Percentiles rank a stretch among this genome's conserved stretches.
Evolutionary conservation across 2,329 filamentous ascomycete species (phyloP).

Genomic region (Aotearoamyces nothofagi): DNA sequence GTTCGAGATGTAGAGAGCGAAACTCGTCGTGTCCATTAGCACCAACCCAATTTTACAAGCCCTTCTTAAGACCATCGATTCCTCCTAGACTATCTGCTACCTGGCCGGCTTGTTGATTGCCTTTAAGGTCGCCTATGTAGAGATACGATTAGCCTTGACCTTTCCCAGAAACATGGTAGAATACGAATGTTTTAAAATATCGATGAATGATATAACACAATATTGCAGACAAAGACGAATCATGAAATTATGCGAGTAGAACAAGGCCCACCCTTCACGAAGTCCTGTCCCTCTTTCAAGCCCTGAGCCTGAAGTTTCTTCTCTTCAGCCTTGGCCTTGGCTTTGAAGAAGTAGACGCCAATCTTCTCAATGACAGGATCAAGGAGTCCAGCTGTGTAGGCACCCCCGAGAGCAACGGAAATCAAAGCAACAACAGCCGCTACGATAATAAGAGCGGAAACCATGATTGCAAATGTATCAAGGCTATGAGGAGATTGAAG

Average conservation of each 20-base stretch:
- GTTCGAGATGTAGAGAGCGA: no score
- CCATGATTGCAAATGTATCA: conserved; percentile 6
- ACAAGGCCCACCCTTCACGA: conserved; percentile 21
- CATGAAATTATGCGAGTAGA: no score
- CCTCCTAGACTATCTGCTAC: conserved; percentile 9
- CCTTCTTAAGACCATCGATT: conserved; percentile 18
- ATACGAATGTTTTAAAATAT: no score
- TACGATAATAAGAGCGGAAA: conserved; percentile 14
- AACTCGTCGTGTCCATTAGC: no score
- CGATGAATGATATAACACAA: no score
- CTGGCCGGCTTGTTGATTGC: conserved; percentile 21
- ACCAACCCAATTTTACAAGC: no score
- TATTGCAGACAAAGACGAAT: no score
- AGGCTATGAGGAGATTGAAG: no score
- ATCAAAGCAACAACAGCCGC: conserved; percentile 18
- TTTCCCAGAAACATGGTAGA: not conserved
- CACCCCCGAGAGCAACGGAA: conserved; percentile 18
- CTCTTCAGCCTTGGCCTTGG: conserved; percentile 24
- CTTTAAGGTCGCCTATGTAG: conserved; percentile 20
- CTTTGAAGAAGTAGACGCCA: conserved; percentile 23
- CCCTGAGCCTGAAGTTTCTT: conserved; percentile 24
- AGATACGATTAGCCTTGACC: no score
- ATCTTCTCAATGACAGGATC: conserved; percentile 24
- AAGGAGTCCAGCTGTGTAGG: conserved; percentile 23
- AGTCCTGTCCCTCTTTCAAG: conserved; percentile 24